Conservation (phyloP, 768 basidiomycete genomes). For the Phylloporus rhodoxanthus region DNA sequence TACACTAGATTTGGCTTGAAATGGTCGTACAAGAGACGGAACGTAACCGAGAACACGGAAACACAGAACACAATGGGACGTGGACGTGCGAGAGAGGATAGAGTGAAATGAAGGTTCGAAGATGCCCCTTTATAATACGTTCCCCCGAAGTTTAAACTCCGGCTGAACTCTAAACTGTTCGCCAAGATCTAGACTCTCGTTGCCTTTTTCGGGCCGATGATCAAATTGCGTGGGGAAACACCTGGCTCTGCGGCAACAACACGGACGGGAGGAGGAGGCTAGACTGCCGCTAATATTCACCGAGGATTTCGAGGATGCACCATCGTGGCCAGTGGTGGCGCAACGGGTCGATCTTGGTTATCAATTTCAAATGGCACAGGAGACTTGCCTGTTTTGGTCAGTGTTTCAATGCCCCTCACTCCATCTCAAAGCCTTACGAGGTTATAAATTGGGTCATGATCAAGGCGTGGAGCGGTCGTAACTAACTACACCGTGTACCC, state of each 20-base stretch:
- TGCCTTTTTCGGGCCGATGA: constrained; percentile 19
- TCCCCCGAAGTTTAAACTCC: constrained; percentile 45
- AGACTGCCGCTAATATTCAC: neutral
- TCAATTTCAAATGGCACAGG: constrained; percentile 24
- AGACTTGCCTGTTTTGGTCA: constrained; percentile 4
- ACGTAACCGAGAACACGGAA: constrained; percentile 52
- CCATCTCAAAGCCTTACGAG: neutral
- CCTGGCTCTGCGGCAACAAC: neutral
- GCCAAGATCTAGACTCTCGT: constrained; percentile 18
- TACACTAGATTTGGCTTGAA: constrained; percentile 46
- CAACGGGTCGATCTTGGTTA: constrained; percentile 6
- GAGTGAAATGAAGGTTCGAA: constrained; percentile 24
- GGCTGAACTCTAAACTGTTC: constrained; percentile 30
- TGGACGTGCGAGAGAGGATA: constrained; percentile 45
- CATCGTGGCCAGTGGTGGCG: constrained; percentile 3
- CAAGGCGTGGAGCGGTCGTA: constrained; percentile 17
- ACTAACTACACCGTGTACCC: constrained; percentile 15
- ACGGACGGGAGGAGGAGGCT: neutral
- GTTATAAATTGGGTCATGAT: constrained; percentile 15
- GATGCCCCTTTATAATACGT: constrained; percentile 41
- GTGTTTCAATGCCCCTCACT: constrained; percentile 1
- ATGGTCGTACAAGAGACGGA: constrained; percentile 47
- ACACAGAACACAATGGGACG: constrained; percentile 43
- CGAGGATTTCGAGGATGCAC: neutral
- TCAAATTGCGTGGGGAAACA: constrained; percentile 14